Evolutionary conservation across 768 basidiomycete genomes (phyloP), one percentile per base, ranked within the genome.

Genomic region (Termitomyces sp.): DNA sequence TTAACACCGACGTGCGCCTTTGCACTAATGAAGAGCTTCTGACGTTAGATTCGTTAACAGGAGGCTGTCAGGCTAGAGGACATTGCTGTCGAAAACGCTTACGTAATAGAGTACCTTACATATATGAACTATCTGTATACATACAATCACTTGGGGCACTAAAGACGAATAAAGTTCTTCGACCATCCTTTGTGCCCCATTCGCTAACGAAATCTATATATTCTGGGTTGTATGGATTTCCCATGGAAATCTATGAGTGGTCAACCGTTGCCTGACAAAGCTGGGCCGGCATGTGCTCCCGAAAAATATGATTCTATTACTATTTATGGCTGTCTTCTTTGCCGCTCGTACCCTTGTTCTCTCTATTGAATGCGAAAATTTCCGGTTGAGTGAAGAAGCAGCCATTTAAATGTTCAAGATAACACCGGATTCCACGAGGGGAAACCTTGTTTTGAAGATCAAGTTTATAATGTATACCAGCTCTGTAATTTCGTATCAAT

Each of bases 41-140:
- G 40, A n/a, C 58, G 56, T 59, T 39, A 52, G 16, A 23, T 39
- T 51, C 54, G 43, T 55, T 23, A 34, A 47, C 39, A 34, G 43
- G 43, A 11, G 25, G 23, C 21, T 34, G 28, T 23, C 39, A 44
- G 19, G 11, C 17, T 6, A 9, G 17, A 19, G 28, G 12, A 21
- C 21, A 14, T n/a, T n/a, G 23, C 23, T 6, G 9, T n/a, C 19
- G 37, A 39, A 2, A 7, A 3, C 10, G 7, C 30, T 43, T 53
- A 53, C 32, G 52, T 53, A 53, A 53, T 28, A 10, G 1, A 9
- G 34, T 37, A 37, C 28, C 28, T 28, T 28, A n/a, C n/a, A n/a
- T n/a, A n/a, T n/a, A n/a, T n/a, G n/a, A n/a, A n/a, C n/a, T n/a
- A n/a, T n/a, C n/a, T n/a, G n/a, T n/a, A n/a, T n/a, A n/a, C n/a